phyloP scores from a whole-genome alignment of 805 yeast species.

The Alloascoidea hylecoeti region DNA sequence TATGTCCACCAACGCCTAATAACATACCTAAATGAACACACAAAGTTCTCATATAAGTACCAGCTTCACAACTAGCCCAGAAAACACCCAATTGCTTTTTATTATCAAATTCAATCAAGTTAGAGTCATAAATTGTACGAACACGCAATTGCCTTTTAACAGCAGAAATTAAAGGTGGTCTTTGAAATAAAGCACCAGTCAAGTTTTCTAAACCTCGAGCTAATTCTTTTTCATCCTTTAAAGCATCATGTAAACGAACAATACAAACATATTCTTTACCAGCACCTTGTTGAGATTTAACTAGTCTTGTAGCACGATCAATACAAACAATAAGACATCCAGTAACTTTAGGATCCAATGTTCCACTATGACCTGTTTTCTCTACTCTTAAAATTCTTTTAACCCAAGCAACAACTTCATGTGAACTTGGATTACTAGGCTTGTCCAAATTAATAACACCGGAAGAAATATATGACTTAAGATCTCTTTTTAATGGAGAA shows the following conservation, averaged over 20 bases:
- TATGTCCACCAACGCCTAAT: conserved; percentile 97
- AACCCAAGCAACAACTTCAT: conserved; percentile 99
- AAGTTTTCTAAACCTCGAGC: conserved; percentile 81
- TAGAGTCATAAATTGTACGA: conserved; percentile 93
- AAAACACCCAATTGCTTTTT: conserved; percentile 95
- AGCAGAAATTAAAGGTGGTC: conserved; percentile 98
- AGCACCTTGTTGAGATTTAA: conserved; percentile 98
- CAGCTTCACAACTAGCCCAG: conserved; percentile 99
- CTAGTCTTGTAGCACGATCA: conserved; percentile 96
- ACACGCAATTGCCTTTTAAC: conserved; percentile 98
- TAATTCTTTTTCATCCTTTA: conserved; percentile 81
- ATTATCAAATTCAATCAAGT: conserved; percentile 90
- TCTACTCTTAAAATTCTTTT: conserved; percentile 91
- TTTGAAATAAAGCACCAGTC: conserved; percentile 97
- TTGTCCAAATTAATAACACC: conserved; percentile 97
- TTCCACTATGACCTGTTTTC: conserved; percentile 98
- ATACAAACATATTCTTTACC: conserved; percentile 99
- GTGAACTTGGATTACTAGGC: conserved; percentile 96
- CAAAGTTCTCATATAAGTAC: conserved; percentile 97
- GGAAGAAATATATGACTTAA: conserved; percentile 76
- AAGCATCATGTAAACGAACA: conserved; percentile 86
- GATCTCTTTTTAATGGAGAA: conserved; percentile 88
- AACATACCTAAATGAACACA: conserved; percentile 99
- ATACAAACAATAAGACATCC: conserved; percentile 97
- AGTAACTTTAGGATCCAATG: conserved; percentile 96